phyloP scores from a whole-genome alignment of 2,329 filamentous ascomycete genomes.

The Phyllosticta paracitricarpa region DNA sequence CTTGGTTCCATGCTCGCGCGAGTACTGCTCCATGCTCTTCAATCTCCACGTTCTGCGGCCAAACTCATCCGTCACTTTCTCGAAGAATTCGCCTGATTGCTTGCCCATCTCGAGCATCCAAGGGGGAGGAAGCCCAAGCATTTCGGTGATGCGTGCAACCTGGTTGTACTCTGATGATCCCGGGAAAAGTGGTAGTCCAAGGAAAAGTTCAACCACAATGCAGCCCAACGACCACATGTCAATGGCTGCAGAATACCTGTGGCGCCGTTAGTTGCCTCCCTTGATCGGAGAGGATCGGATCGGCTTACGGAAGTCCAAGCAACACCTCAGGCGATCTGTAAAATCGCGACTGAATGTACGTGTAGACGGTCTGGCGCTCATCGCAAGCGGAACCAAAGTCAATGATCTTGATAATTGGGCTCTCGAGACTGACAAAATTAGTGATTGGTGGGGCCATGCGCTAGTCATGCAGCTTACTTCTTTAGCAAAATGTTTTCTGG shows the following conservation, averaged over 20 bases:
- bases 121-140: constrained; percentile 89
- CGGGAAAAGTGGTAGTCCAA: constrained; percentile 87
- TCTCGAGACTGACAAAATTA: constrained; percentile 57
- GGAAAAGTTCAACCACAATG: constrained; percentile 94
- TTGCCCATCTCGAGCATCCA: constrained; percentile 99
- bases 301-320: constrained; percentile 64
- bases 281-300: background rate
- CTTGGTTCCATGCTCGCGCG: constrained; percentile 87
- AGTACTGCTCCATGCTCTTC: constrained; percentile 97
- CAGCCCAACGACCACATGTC: constrained; percentile 99
- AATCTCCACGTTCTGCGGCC: constrained; percentile 82
- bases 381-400: constrained; percentile 98
- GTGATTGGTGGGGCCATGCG: constrained; percentile 1
- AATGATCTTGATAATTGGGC: constrained; percentile 99
- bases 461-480: constrained; percentile 48
- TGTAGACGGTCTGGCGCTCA: constrained; percentile 96
- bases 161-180: constrained; percentile 99
- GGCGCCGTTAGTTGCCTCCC: constrained; percentile 4
- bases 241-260: constrained; percentile 85
- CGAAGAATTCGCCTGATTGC: constrained; percentile 93
- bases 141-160: constrained; percentile 92
- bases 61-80: constrained; percentile 86
- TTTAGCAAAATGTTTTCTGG: constrained; percentile 97
- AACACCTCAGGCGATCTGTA: constrained; percentile 95
- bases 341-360: constrained; percentile 96